Percentiles rank a stretch among this genome's conserved stretches.
These are phyloP conservation scores for Monosporascus sp. DNA, from an alignment of 2,329 filamentous ascomycete species.

Conservation along the genomic window DNA sequence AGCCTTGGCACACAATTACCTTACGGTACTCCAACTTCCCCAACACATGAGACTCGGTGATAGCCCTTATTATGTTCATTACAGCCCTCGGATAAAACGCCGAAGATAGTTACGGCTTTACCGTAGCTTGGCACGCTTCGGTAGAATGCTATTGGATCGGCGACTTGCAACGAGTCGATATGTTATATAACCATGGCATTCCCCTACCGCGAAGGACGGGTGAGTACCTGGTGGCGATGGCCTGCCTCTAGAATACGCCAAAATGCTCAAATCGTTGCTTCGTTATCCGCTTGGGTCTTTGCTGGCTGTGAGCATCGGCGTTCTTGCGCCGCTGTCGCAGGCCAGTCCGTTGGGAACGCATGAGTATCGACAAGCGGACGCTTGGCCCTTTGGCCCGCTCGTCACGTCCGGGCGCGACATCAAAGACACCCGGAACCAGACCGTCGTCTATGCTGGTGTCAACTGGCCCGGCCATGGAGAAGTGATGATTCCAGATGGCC, in stretches of 20 bases:
- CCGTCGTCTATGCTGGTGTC: constrained; percentile 47
- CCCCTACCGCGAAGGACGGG: too few species aligned
- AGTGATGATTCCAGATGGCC: constrained; percentile 60
- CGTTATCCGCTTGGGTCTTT: constrained; percentile 12
- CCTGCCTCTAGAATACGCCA: background rate
- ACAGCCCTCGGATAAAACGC: background rate
- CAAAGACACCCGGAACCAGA: constrained; percentile 34
- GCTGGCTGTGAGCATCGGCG: constrained; percentile 17
- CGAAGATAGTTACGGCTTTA: too few species aligned
- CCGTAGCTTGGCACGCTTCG: too few species aligned
- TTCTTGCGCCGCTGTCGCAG: constrained; percentile 12
- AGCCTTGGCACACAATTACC: background rate
- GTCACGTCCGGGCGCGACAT: constrained; percentile 36
- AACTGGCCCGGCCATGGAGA: constrained; percentile 60
- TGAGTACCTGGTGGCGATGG: background rate
- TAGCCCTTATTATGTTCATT: too few species aligned
- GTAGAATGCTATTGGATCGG: too few species aligned
- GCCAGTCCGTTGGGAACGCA: constrained; percentile 15
- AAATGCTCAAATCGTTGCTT: background rate
- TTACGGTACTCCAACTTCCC: background rate
- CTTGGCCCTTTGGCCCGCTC: constrained; percentile 30
- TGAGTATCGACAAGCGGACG: constrained; percentile 7
- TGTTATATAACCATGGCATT: too few species aligned
- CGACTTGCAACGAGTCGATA: too few species aligned
- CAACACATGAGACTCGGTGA: background rate